A percentile compares a stretch with the other conserved stretches of the same genome.
Evolutionary conservation across 139 green algal species (phyloP).

Genomic region (Picochlorum sp.): DNA sequence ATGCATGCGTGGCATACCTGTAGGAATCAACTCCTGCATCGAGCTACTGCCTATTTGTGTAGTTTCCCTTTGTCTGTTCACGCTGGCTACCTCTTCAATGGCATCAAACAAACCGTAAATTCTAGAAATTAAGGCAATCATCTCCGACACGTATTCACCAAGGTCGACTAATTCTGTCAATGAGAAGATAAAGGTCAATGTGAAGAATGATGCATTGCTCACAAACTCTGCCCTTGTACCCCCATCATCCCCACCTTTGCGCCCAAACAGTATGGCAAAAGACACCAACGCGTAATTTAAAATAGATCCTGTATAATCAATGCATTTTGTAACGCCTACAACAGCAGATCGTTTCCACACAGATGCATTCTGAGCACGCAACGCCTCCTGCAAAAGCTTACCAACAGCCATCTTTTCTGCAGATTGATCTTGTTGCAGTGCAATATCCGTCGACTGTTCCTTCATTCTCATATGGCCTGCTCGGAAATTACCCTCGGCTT

Average conservation of each 20-base stretch:
- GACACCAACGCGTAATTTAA: constrained; percentile 54
- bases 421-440: constrained; percentile 6
- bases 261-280: constrained; percentile 34
- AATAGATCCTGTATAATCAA: constrained; percentile 44
- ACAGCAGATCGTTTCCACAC: constrained; percentile 24
- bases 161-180: constrained; percentile 54
- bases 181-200: constrained; percentile 48
- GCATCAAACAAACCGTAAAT: constrained; percentile 29
- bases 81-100: not conserved
- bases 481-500: constrained; percentile 41
- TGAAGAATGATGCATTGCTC: constrained; percentile 59
- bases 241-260: not conserved
- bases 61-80: not conserved
- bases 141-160: not conserved
- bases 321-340: constrained; percentile 23
- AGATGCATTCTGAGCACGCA: constrained; percentile 33
- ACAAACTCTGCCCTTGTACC: constrained; percentile 49
- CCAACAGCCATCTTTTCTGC: constrained; percentile 27
- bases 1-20: too few relatives aligned
- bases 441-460: constrained; percentile 26
- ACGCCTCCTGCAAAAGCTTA: constrained; percentile 15
- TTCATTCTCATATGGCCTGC: constrained; percentile 27
- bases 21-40: too few relatives aligned
- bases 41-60: too few relatives aligned
- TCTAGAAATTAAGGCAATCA: constrained; percentile 27